Evolutionary conservation across 1,284 basidiomycete genomes (phyloP), one percentile per base, ranked within the genome.

Genomic region (Cryptococcus neoformans): DNA sequence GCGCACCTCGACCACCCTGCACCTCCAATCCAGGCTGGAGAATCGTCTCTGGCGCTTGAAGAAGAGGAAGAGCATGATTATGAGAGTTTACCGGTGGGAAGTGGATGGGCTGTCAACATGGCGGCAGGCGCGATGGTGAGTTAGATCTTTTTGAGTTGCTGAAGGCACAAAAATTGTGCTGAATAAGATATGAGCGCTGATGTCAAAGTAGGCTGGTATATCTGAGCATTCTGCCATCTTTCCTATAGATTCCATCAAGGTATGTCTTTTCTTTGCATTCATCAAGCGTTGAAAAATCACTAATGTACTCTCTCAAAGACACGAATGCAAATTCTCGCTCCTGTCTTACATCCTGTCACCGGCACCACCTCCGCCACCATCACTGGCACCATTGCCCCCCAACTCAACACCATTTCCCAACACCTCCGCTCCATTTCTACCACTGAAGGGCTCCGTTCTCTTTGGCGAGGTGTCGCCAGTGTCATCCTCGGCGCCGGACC

Each of bases 181-280:
- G 21, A 21, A 21, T 21, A 21, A 21, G 21, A 21, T 21, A 21
- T 28, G 21, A 39, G 28, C 47, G 37, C 57, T 44, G 16, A 50
- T 38, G 10, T 35, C 8, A 4, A 21, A 57, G 4, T 74, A 94
- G 91, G 95, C 96, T 66, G 96, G 96, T 60, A 99, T 99, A 68
- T 93, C 92, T 55, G 96, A 99, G 78, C 96, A 99, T 79, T 91
- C 94, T 34, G 92, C 96, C 74, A 99, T 99, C 89, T 99, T 92
- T 75, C 96, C 96, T 3, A 83, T 99, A 62, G 96, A 99, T 80
- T 93, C 91, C 69, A 96, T 99, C 77, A 98, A 99, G 83, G 95
- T 91, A 58, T 64, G 86, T 78, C 35, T 16, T 12, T 21, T n/a
- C n/a, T 21, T 38, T 21, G 21, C 21, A 21, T 21, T 21, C 21